phyloP scores from a whole-genome alignment of 352 stramenopile genomes.

The Phytophthora pseudosyringae region DNA sequence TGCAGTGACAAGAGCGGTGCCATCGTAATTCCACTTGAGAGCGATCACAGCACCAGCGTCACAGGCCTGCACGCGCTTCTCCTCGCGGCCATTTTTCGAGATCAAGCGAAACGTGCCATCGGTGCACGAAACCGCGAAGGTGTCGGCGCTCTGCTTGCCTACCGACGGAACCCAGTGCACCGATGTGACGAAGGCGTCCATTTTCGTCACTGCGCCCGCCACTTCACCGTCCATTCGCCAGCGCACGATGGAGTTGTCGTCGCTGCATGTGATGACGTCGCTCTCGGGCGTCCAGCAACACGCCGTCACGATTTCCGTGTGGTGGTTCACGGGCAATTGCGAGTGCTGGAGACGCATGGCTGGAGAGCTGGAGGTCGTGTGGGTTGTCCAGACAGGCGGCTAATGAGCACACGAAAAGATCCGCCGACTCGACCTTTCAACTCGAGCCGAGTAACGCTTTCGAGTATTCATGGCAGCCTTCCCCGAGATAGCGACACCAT shows the following conservation, averaged over 20 bases:
- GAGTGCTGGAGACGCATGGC: slow-evolving; percentile 83
- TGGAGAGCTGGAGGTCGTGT: not conserved
- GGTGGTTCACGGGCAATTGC: slow-evolving; percentile 73
- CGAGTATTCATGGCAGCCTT: slow-evolving; percentile 21
- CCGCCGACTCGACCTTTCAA: slow-evolving; percentile 26
- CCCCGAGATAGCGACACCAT: slow-evolving; percentile 6
- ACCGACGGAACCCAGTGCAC: slow-evolving; percentile 86
- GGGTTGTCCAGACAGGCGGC: not conserved
- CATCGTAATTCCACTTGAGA: slow-evolving; percentile 95
- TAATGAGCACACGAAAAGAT: slow-evolving; percentile 36
- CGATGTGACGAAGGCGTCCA: slow-evolving; percentile 80
- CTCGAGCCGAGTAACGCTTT: slow-evolving; percentile 16
- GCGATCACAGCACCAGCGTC: slow-evolving; percentile 87
- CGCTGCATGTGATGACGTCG: slow-evolving; percentile 87
- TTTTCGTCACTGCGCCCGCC: slow-evolving; percentile 68
- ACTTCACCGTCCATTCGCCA: slow-evolving; percentile 90
- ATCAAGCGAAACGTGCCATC: slow-evolving; percentile 92
- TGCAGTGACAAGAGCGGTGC: slow-evolving; percentile 88
- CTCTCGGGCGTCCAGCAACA: slow-evolving; percentile 91
- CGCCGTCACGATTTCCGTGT: slow-evolving; percentile 84
- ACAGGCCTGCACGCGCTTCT: slow-evolving; percentile 91
- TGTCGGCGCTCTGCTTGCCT: slow-evolving; percentile 83
- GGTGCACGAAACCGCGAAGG: slow-evolving; percentile 90
- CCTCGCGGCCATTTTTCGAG: slow-evolving; percentile 89
- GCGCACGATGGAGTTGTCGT: slow-evolving; percentile 84